phyloP scores from a whole-genome alignment of 2,329 filamentous ascomycete genomes.

The Fusarium phyllophilum region DNA sequence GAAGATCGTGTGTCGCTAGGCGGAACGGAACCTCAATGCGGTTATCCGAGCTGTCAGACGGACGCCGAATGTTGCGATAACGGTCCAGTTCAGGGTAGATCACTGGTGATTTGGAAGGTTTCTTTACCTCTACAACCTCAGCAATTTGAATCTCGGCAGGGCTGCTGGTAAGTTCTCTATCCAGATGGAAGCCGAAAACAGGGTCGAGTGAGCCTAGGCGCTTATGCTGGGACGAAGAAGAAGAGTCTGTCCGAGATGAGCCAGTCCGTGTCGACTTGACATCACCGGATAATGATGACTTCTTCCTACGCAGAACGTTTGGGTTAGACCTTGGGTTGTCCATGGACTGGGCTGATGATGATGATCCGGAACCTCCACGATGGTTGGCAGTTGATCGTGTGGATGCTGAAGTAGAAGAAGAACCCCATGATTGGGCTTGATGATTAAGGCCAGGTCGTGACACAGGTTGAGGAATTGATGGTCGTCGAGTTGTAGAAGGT shows the following conservation, averaged over 20 bases:
- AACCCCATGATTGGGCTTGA: conserved; percentile 57
- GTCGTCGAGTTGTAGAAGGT: conserved; percentile 35
- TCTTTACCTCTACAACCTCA: conserved; percentile 55
- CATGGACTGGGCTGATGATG: conserved; percentile 49
- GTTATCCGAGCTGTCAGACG: conserved; percentile 47
- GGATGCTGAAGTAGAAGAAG: conserved; percentile 49
- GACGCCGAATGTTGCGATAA: conserved; percentile 61
- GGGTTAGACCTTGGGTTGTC: conserved; percentile 50
- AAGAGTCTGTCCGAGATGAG: conserved; percentile 54
- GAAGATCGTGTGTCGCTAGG: conserved; percentile 71
- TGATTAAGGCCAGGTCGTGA: conserved; percentile 48
- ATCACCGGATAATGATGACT: conserved; percentile 57
- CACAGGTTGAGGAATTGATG: conserved; percentile 41
- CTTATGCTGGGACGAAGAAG: conserved; percentile 56
- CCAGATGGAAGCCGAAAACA: conserved; percentile 50
- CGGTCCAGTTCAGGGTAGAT: conserved; percentile 71
- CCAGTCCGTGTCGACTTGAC: conserved; percentile 47
- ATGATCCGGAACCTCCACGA: conserved; percentile 48
- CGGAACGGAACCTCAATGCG: conserved; percentile 63
- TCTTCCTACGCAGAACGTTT: conserved; percentile 61
- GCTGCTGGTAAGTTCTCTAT: conserved; percentile 56
- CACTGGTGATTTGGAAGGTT: conserved; percentile 54
- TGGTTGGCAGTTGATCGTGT: conserved; percentile 46
- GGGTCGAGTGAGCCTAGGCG: conserved; percentile 52
- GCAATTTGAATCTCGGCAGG: conserved; percentile 56